Evolutionary conservation across 768 basidiomycete species (phyloP).

Genomic region (Agaricus subrufescens): DNA sequence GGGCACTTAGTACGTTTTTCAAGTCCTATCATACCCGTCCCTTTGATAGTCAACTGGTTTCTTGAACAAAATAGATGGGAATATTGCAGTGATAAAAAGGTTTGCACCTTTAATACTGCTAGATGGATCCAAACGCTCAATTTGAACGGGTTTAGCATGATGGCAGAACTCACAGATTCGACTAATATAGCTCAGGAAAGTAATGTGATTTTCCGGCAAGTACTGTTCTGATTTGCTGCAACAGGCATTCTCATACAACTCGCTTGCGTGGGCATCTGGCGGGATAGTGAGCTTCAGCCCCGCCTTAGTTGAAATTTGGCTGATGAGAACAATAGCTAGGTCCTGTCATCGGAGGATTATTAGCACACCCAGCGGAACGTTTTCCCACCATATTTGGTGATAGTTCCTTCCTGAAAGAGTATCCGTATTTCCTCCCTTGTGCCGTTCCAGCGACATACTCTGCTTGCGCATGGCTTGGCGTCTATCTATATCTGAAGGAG

Average conservation of each 20-base stretch:
- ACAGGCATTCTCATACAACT: constrained; percentile 62
- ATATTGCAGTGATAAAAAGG: constrained; percentile 68
- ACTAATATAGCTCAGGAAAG: constrained; percentile 58
- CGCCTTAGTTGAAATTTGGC: too few relatives aligned
- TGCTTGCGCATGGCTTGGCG: constrained; percentile 40
- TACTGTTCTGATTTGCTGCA: background rate
- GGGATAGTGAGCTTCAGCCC: constrained; percentile 25
- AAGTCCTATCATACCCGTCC: background rate
- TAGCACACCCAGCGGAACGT: constrained; percentile 42
- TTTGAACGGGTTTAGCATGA: constrained; percentile 38
- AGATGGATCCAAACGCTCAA: background rate
- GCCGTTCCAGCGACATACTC: constrained; percentile 52
- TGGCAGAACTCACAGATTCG: constrained; percentile 69
- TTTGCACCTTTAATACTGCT: constrained; percentile 8
- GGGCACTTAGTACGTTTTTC: constrained; percentile 54
- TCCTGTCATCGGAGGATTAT: constrained; percentile 49
- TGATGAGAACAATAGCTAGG: constrained; percentile 17
- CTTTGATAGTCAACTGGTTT: background rate
- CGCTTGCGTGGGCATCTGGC: constrained; percentile 44
- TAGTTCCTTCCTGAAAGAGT: constrained; percentile 35
- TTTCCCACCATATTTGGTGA: constrained; percentile 39
- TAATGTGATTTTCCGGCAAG: background rate
- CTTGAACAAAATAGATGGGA: constrained; percentile 33
- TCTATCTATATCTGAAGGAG: constrained; percentile 45
- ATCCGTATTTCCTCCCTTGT: constrained; percentile 61